Evolutionary conservation across 1,284 basidiomycete genomes (phyloP).

Genomic region (Caloboletus firmus): DNA sequence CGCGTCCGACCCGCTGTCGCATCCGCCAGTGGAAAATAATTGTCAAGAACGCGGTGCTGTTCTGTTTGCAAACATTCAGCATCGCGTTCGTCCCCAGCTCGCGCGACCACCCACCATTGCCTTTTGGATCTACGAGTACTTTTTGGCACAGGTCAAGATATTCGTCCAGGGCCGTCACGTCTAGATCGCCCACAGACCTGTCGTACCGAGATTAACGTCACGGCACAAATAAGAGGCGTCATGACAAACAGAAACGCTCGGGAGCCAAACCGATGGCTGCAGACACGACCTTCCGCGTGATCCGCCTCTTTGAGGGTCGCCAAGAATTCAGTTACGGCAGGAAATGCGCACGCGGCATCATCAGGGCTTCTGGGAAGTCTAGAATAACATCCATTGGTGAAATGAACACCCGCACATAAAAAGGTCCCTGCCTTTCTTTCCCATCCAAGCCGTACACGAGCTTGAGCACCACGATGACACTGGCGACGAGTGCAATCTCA

Average conservation of each 20-base stretch:
- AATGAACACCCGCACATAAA: constrained; percentile 1
- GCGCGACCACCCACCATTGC: constrained; percentile 23
- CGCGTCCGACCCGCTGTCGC: background rate
- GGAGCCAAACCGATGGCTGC: constrained; percentile 38
- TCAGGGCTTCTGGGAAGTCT: constrained; percentile 49
- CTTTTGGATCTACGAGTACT: constrained; percentile 44
- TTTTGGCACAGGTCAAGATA: constrained; percentile 69
- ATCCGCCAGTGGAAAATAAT: constrained; percentile 44
- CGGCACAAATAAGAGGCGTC: constrained; percentile 7
- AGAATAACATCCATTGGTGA: constrained; percentile 18
- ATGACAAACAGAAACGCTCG: constrained; percentile 36
- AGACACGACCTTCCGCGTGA: constrained; percentile 33
- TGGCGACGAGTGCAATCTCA: constrained; percentile 71
- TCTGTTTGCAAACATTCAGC: constrained; percentile 15
- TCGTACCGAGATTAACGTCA: constrained; percentile 11
- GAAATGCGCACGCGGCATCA: constrained; percentile 68
- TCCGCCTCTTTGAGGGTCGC: constrained; percentile 44
- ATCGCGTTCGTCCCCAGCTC: constrained; percentile 12
- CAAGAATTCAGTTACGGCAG: constrained; percentile 54
- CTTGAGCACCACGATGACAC: constrained; percentile 73
- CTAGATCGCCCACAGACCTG: constrained; percentile 59
- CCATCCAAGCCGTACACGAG: constrained; percentile 83
- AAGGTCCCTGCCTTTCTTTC: constrained; percentile 46
- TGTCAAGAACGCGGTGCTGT: constrained; percentile 33
- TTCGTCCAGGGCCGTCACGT: constrained; percentile 55